Evolutionary conservation across 371 early-diverging fungal genomes (phyloP).

Genomic region (Fennellomyces sp.): DNA sequence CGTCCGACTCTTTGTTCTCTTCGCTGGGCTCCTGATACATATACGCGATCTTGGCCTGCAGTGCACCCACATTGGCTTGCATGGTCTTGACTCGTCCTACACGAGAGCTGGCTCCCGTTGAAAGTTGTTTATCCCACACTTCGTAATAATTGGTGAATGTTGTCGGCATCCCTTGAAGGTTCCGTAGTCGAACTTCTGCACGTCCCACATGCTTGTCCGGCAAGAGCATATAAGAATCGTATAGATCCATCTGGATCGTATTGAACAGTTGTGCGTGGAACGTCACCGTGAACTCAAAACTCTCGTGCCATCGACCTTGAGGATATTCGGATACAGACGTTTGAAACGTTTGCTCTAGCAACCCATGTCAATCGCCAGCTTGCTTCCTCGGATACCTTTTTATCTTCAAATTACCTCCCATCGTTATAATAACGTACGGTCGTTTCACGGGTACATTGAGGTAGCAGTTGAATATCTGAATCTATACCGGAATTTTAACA

Average conservation of each 20-base stretch:
- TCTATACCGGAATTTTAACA: conserved; percentile 18
- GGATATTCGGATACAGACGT: conserved; percentile 65
- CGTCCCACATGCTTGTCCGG: conserved; percentile 77
- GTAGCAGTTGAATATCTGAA: conserved; percentile 35
- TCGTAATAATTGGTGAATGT: conserved; percentile 69
- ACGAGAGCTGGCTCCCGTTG: conserved; percentile 58
- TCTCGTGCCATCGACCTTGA: conserved; percentile 76
- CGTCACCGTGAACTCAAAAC: conserved; percentile 73
- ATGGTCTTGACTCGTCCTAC: conserved; percentile 53
- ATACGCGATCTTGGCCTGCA: conserved; percentile 69
- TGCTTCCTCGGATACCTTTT: background rate
- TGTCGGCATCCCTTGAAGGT: conserved; percentile 67
- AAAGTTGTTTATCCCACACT: conserved; percentile 63
- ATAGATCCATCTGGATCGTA: conserved; percentile 71
- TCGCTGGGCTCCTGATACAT: conserved; percentile 48
- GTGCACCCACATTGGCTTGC: conserved; percentile 65
- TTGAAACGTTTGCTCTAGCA: conserved; percentile 64
- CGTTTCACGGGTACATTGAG: conserved; percentile 40
- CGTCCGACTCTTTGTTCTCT: background rate
- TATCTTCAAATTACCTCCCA: conserved; percentile 39
- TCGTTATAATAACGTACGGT: conserved; percentile 43
- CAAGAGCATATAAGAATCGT: conserved; percentile 60
- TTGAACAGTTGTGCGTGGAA: conserved; percentile 85
- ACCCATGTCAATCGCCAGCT: background rate
- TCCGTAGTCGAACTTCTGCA: conserved; percentile 69